A percentile compares a stretch with the other conserved stretches of the same genome.
Conservation (phyloP, 1,139 yeast genomes). For the Keqinozyma sinolaborantium region DNA sequence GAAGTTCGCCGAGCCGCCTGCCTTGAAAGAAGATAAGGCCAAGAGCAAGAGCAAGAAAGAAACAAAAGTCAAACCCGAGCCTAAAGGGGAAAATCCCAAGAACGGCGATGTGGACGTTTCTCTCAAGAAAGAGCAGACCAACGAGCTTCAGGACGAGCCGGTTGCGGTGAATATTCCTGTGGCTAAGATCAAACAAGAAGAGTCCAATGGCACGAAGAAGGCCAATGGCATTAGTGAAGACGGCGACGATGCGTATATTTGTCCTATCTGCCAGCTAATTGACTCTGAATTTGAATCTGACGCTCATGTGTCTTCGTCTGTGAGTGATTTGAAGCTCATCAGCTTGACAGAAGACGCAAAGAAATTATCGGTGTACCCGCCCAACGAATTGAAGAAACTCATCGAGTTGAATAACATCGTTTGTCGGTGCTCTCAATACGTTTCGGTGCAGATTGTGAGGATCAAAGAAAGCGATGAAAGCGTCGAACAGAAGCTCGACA, state of each 20-base stretch:
- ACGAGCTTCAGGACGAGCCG: conserved; percentile 8
- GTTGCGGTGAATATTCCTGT: not conserved
- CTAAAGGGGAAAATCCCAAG: conserved; percentile 1
- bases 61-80: not conserved
- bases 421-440: conserved; percentile 7
- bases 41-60: not conserved
- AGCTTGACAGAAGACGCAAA: conserved; percentile 25
- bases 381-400: conserved; percentile 29
- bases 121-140: conserved; percentile 13
- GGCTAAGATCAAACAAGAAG: not conserved
- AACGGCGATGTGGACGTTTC: too few species aligned
- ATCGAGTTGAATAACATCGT: conserved; percentile 15
- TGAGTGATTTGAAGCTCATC: conserved; percentile 16
- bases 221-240: not conserved
- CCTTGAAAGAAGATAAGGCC: conserved; percentile 15
- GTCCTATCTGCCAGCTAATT: conserved; percentile 60
- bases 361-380: conserved; percentile 33
- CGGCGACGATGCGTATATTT: conserved; percentile 39
- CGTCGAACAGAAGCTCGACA: conserved; percentile 18
- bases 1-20: conserved; percentile 12
- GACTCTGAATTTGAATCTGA: conserved; percentile 17
- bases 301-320: conserved; percentile 15
- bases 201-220: too few species aligned
- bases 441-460: conserved; percentile 11
- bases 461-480: conserved; percentile 10